phyloP scores from a whole-genome alignment of 2,329 filamentous ascomycete species.

The Thelonectria discophora region DNA sequence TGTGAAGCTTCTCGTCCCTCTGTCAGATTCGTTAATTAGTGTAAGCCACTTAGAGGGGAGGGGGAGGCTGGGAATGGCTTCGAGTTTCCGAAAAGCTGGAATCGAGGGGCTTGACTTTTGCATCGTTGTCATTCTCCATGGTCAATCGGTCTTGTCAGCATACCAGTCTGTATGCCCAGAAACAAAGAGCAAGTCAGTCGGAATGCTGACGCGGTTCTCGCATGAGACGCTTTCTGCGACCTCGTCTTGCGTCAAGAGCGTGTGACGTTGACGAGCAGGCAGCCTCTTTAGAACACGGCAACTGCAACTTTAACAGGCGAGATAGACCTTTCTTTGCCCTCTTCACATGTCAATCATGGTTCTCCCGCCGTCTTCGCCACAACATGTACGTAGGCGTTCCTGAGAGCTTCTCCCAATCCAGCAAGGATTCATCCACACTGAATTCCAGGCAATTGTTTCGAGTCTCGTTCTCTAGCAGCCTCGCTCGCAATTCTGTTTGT shows the following conservation, averaged over 20 bases:
- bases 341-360: conserved; percentile 19
- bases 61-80: conserved; percentile 17
- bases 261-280: conserved; percentile 4
- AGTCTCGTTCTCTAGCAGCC: background rate
- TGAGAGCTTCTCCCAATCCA: conserved; percentile 27
- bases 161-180: background rate
- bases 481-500: background rate
- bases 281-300: background rate
- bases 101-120: background rate
- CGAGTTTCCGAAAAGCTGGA: background rate
- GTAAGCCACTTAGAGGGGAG: conserved; percentile 8
- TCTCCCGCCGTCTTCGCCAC: conserved; percentile 17
- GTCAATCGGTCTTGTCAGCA: background rate
- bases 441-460: conserved; percentile 16
- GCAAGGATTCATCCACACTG: conserved; percentile 14
- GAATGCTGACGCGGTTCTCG: conserved; percentile 9
- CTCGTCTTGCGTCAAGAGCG: conserved; percentile 7
- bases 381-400: conserved; percentile 24
- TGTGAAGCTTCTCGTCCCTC: background rate
- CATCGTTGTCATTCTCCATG: background rate
- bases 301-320: background rate
- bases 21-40: background rate
- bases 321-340: background rate
- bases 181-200: background rate
- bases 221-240: background rate